These are phyloP conservation scores for Aureobasidium leucospermi DNA, from an alignment of 2,329 filamentous ascomycete species.

Conservation along the genomic window DNA sequence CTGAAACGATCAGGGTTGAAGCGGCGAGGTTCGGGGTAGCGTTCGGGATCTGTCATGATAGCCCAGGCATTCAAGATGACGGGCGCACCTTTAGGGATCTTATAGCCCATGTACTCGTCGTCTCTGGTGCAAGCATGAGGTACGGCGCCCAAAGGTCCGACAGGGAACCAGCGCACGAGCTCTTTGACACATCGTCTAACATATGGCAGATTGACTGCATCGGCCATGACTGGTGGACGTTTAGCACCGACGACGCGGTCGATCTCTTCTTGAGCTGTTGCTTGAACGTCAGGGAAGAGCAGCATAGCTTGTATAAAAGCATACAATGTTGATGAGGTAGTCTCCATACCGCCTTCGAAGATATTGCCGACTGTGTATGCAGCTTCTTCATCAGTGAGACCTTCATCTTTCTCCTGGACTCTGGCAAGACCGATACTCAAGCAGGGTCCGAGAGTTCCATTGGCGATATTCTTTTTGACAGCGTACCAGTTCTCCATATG, in stretches of 20 bases:
- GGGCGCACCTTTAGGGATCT: constrained; percentile 32
- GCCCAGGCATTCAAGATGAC: constrained; percentile 33
- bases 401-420: constrained; percentile 20
- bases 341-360: constrained; percentile 37
- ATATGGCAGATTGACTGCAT: constrained; percentile 27
- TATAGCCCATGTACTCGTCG: constrained; percentile 26
- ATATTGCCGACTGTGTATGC: constrained; percentile 29
- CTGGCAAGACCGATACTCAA: constrained; percentile 19
- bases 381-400: constrained; percentile 20
- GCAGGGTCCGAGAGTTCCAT: background rate
- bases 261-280: constrained; percentile 19
- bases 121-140: constrained; percentile 34
- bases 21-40: constrained; percentile 31
- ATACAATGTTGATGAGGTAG: constrained; percentile 28
- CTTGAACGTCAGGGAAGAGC: constrained; percentile 18
- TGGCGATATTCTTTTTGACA: background rate
- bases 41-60: constrained; percentile 32
- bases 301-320: constrained; percentile 29
- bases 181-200: constrained; percentile 30
- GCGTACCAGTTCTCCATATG: background rate
- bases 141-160: constrained; percentile 22
- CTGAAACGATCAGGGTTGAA: constrained; percentile 30
- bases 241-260: constrained; percentile 20
- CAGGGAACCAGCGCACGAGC: constrained; percentile 27
- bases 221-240: constrained; percentile 24